Evolutionary conservation across 441 rosid species (phyloP), one percentile per base, ranked within the genome.

Genomic region (Gossypium gossypioides): DNA sequence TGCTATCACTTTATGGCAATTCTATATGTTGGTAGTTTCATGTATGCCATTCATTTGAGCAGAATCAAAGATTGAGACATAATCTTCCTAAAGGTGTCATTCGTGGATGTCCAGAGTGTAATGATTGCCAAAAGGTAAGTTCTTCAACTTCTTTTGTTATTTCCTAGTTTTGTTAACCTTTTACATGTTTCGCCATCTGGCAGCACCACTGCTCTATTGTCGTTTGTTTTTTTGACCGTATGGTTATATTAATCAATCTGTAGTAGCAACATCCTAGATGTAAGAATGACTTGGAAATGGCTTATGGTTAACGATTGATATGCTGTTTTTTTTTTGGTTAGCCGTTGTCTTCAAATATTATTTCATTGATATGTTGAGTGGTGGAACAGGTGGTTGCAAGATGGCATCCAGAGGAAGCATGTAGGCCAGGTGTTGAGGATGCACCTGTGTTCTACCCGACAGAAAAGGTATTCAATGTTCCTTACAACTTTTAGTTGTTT

Each of bases 371-470:
- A 59, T 56, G 70, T 72, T 72, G 57, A 25, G 52, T 62, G 72
- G 77, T 74, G 58, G 37, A 76, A 76, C 85, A 96, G 99, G 95
- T 90, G 61, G 79, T 27, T 74, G 92, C 96, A 59, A 91, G 85
- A 80, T 96, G 99, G 98, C 83, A 29, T 67, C 92, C 93, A 16
- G 96, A 88, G 73, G 86, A 73, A 76, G 85, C 96, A 75, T 74
- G 80, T 56, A 87, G 85, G 84, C 97, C 95, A 74, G 87, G 81
- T 46, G 76, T 96, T 75, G 93, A 87, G 83, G 92, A 91, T 69
- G 89, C 92, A 75, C 99, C 98, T 61, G 88, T 87, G 63, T 96
- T 96, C 84, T 87, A 91, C 83, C 99, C 99, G 0, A 90, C 84
- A 6, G 97, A 93, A 82, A 96, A 96, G 98, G 99, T 96, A 74